These are phyloP conservation scores for Talaromyces sp. DNA, from an alignment of 2,329 filamentous ascomycete genomes.

Conservation along the genomic window DNA sequence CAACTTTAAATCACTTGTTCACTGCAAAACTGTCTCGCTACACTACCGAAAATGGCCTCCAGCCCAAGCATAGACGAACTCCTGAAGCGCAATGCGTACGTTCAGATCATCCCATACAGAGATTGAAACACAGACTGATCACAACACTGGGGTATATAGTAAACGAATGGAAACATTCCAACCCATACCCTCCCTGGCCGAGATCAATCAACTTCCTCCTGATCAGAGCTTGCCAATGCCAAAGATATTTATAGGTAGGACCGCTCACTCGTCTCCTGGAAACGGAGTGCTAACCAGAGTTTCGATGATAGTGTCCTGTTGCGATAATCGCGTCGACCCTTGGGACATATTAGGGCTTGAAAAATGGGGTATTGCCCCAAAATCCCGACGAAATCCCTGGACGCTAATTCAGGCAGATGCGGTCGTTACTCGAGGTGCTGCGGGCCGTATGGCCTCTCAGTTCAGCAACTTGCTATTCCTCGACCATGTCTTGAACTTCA, in stretches of 20 bases:
- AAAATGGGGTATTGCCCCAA: not conserved
- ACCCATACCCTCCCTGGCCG: not conserved
- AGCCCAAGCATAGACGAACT: not conserved
- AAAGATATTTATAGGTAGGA: not conserved
- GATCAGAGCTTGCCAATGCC: not conserved
- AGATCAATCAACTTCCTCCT: not conserved
- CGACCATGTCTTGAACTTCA: not conserved
- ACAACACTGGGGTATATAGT: not conserved
- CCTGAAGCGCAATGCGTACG: not conserved
- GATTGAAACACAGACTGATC: not conserved
- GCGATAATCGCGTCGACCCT: not conserved
- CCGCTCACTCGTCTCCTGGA: not conserved
- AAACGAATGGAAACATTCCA: not conserved
- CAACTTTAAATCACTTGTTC: not conserved
- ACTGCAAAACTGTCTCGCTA: not conserved
- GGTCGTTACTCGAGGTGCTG: not conserved
- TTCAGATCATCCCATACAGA: not conserved
- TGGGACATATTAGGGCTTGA: not conserved
- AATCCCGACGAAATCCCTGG: not conserved
- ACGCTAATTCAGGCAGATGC: not conserved
- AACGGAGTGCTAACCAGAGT: not conserved
- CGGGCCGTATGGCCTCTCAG: not conserved
- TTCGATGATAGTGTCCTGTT: not conserved
- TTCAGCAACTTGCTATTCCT: not conserved
- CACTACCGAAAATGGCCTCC: not conserved